A percentile compares a stretch with the other conserved stretches of the same genome.
These are phyloP conservation scores for Kwoniella bestiolae DNA, from an alignment of 768 basidiomycete genomes.

Conservation along the genomic window DNA sequence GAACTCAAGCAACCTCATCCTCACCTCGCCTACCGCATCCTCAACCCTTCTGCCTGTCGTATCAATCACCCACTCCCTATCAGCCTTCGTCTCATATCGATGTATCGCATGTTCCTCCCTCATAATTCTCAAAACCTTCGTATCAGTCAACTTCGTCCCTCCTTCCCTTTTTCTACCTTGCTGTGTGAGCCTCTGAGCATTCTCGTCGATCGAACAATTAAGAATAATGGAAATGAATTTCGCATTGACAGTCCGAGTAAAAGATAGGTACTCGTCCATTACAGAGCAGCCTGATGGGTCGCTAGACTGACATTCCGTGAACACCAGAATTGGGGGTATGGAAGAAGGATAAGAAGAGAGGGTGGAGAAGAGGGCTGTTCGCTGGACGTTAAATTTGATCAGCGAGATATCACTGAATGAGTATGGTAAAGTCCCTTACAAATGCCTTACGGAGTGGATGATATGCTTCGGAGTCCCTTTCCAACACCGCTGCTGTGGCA, in stretches of 20 bases:
- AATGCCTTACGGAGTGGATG: conserved; percentile 21
- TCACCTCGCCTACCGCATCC: not conserved
- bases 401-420: not conserved
- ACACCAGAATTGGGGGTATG: conserved; percentile 8
- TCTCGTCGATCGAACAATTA: conserved; percentile 7
- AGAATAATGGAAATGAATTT: conserved; percentile 23
- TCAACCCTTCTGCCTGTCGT: not conserved
- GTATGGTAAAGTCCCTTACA: too few species aligned
- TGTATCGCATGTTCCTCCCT: not conserved
- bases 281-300: not conserved
- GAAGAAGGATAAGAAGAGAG: not conserved
- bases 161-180: not conserved
- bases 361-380: not conserved
- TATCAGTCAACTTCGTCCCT: not conserved
- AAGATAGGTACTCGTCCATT: conserved; percentile 25
- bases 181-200: not conserved
- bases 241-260: not conserved
- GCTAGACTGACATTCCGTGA: conserved; percentile 27
- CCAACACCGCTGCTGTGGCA: conserved; percentile 18
- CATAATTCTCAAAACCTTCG: not conserved
- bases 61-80: not conserved
- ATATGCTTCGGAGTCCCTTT: conserved; percentile 15
- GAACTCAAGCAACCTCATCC: not conserved
- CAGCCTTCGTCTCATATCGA: not conserved
- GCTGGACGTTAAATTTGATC: not conserved